phyloP scores from a whole-genome alignment of 768 basidiomycete genomes.

The Tylopilus plumbeoviolaceoides region DNA sequence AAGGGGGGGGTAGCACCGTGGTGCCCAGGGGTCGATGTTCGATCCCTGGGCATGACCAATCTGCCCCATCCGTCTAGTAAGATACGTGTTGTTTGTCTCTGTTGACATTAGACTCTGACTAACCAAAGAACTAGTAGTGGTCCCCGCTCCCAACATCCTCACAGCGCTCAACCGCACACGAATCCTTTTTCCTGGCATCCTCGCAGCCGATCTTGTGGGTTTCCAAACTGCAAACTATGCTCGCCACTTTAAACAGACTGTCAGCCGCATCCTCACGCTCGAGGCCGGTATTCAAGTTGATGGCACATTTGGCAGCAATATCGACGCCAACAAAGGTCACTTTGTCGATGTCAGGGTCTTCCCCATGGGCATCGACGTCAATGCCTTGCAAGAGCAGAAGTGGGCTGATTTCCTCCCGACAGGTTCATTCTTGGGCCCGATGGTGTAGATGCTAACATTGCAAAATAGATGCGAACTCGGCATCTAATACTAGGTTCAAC shows the following conservation, averaged over 20 bases:
- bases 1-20: too few species aligned
- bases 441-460: conserved; percentile 6
- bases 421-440: too few species aligned
- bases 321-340: conserved; percentile 33
- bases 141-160: conserved; percentile 95
- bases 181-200: conserved; percentile 78
- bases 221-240: too few species aligned
- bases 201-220: conserved; percentile 90
- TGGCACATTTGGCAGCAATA: conserved; percentile 10
- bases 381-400: conserved; percentile 62
- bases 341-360: conserved; percentile 85
- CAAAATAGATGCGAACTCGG: conserved; percentile 60
- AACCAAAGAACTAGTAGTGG: too few species aligned
- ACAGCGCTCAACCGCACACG: conserved; percentile 78
- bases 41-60: too few species aligned
- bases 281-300: conserved; percentile 79
- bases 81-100: too few species aligned
- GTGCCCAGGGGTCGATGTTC: too few species aligned
- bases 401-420: conserved; percentile 30
- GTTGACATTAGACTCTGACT: too few species aligned
- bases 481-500: conserved; percentile 76
- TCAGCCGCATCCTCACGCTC: conserved; percentile 70
- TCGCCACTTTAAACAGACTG: too few species aligned
- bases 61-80: too few species aligned
- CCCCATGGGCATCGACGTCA: conserved; percentile 81